These are phyloP conservation scores for Fusarium sp. DNA, from an alignment of 2,329 filamentous ascomycete genomes.

Conservation along the genomic window DNA sequence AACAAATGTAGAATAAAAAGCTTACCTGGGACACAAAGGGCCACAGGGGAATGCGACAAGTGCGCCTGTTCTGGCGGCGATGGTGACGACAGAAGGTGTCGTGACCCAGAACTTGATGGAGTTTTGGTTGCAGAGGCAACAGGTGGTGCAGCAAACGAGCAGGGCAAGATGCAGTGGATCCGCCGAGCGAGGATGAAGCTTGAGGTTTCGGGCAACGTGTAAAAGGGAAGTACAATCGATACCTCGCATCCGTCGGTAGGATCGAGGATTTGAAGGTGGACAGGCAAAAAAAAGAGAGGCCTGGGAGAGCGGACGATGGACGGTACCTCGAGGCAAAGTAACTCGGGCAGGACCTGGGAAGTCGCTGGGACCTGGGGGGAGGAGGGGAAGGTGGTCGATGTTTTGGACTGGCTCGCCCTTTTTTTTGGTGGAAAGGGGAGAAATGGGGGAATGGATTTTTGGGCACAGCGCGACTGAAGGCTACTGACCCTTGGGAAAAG, in stretches of 20 bases:
- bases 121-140: slow-evolving; percentile 16
- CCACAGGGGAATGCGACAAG: slow-evolving; percentile 29
- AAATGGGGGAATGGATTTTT: slow-evolving; percentile 45
- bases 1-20: slow-evolving; percentile 15
- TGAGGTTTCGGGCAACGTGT: slow-evolving; percentile 21
- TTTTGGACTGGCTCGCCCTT: slow-evolving; percentile 50
- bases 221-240: slow-evolving; percentile 36
- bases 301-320: slow-evolving; percentile 42
- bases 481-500: slow-evolving; percentile 36
- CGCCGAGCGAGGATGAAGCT: slow-evolving; percentile 31
- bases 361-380: slow-evolving; percentile 45
- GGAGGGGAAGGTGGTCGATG: slow-evolving; percentile 47
- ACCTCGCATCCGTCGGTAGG: slow-evolving; percentile 31
- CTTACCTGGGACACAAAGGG: slow-evolving; percentile 23
- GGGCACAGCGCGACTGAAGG: slow-evolving; percentile 43
- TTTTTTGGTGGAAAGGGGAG: slow-evolving; percentile 47
- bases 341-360: slow-evolving; percentile 48
- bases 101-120: slow-evolving; percentile 12
- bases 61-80: slow-evolving; percentile 29
- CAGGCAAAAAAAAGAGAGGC: slow-evolving; percentile 35
- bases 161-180: slow-evolving; percentile 41
- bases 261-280: slow-evolving; percentile 31
- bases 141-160: slow-evolving; percentile 17
- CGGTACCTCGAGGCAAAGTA: slow-evolving; percentile 55
- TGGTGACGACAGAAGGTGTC: slow-evolving; percentile 34